phyloP scores from a whole-genome alignment of 2,329 filamentous ascomycete genomes.

The Beauveria caledonica region DNA sequence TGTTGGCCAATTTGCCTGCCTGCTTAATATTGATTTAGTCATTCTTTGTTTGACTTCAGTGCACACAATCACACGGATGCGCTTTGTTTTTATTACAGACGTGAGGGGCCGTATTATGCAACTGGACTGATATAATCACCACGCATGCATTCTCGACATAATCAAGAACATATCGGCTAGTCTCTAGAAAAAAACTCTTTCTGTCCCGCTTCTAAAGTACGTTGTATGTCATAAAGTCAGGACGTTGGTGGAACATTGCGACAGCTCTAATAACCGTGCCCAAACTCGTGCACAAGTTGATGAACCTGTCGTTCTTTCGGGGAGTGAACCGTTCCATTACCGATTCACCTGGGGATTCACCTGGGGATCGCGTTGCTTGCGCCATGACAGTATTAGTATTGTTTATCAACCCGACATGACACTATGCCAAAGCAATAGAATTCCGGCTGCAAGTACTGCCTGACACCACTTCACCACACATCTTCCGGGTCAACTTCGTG shows the following conservation, averaged over 20 bases:
- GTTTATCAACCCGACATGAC: background rate
- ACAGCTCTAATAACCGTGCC: background rate
- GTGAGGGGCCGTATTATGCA: no score
- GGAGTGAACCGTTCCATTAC: no score
- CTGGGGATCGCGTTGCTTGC: background rate
- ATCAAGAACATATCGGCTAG: background rate
- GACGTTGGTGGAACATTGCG: background rate
- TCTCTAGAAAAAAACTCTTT: background rate
- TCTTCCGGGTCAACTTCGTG: constrained; percentile 73
- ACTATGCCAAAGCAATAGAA: background rate
- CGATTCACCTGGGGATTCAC: no score
- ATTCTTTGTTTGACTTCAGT: background rate
- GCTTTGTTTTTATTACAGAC: no score
- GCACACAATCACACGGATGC: no score
- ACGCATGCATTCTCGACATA: no score
- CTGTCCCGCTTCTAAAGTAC: background rate
- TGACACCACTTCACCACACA: constrained; percentile 55
- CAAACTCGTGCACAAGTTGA: background rate
- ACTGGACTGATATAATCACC: no score
- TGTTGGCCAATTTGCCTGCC: no score
- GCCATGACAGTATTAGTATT: background rate
- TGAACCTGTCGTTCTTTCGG: no score
- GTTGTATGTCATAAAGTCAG: background rate
- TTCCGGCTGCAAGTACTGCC: background rate
- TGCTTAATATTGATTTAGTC: no score